Conservation (phyloP, 805 yeast genomes). For the Suhomyces vadensis region DNA sequence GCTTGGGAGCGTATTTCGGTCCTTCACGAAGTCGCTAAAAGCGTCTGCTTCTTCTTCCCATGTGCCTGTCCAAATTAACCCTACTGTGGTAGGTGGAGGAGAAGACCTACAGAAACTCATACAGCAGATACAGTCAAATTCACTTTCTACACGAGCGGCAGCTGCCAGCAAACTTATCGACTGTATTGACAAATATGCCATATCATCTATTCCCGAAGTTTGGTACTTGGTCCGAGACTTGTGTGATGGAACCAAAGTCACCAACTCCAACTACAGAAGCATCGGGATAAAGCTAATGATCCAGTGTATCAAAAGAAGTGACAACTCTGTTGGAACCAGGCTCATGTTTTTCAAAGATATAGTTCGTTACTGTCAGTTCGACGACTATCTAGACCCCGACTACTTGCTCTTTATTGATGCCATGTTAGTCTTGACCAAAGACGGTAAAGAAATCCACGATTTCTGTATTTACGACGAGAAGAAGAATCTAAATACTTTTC, state of each 20-base stretch:
- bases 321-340: conserved; percentile 49
- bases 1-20: conserved; percentile 41
- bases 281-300: conserved; percentile 54
- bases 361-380: conserved; percentile 38
- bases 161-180: conserved; percentile 54
- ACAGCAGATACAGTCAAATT: conserved; percentile 38
- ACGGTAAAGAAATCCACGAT: conserved; percentile 56
- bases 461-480: conserved; percentile 45
- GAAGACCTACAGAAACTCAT: conserved; percentile 39
- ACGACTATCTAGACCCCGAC: conserved; percentile 45
- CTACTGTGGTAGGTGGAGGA: conserved; percentile 48
- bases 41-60: conserved; percentile 24
- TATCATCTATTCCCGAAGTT: conserved; percentile 65
- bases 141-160: conserved; percentile 40
- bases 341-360: conserved; percentile 64
- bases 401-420: conserved; percentile 51
- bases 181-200: conserved; percentile 51
- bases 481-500: conserved; percentile 22
- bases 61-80: conserved; percentile 40
- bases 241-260: conserved; percentile 41
- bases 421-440: conserved; percentile 47
- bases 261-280: conserved; percentile 28
- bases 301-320: conserved; percentile 57
- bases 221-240: conserved; percentile 70
- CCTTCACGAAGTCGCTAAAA: conserved; percentile 40